A percentile compares a stretch with the other conserved stretches of the same genome.
Evolutionary conservation across 106 monocot genomes (phyloP).

Genomic region (Dioscorea zingiberensis): DNA sequence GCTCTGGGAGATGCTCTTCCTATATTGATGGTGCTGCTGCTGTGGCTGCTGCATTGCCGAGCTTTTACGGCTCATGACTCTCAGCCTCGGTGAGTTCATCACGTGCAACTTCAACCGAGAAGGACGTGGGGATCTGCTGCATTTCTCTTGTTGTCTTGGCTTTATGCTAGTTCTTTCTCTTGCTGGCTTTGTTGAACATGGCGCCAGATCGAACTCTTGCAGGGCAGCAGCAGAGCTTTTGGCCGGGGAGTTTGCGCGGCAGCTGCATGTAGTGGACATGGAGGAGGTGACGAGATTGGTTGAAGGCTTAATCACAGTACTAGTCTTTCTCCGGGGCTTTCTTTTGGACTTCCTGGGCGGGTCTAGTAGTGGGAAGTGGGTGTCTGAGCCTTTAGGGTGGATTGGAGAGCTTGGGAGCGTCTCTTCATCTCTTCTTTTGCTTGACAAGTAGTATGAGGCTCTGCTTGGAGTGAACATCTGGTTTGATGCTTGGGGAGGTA

Average conservation of each 20-base stretch:
- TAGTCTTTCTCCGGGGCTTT: not conserved
- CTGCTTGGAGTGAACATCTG: slow-evolving; percentile 20
- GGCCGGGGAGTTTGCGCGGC: not conserved
- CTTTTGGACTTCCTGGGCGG: slow-evolving; percentile 28
- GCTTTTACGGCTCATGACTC: slow-evolving; percentile 1
- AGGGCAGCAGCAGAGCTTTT: too few species aligned
- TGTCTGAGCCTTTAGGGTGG: slow-evolving; percentile 27
- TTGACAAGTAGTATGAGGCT: slow-evolving; percentile 44
- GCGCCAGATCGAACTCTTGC: slow-evolving; percentile 27
- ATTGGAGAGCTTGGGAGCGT: slow-evolving; percentile 8
- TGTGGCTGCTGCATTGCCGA: not conserved
- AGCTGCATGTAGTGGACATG: slow-evolving; percentile 12
- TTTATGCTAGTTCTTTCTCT: too few species aligned
- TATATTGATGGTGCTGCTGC: too few species aligned
- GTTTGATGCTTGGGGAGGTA: not conserved
- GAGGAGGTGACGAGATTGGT: slow-evolving; percentile 5
- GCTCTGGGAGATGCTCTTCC: slow-evolving; percentile 25
- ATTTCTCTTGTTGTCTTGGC: slow-evolving; percentile 5
- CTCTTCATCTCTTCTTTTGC: slow-evolving; percentile 8
- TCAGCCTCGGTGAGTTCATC: slow-evolving; percentile 1
- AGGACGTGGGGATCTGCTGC: not conserved
- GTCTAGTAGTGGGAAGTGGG: slow-evolving; percentile 22
- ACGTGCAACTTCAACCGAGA: not conserved
- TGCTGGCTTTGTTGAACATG: slow-evolving; percentile 58
- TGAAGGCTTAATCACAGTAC: not conserved